Base-by-base conservation (phyloP, 495 filamentous ascomycete species). In the Ramalina peruviana region DNA sequence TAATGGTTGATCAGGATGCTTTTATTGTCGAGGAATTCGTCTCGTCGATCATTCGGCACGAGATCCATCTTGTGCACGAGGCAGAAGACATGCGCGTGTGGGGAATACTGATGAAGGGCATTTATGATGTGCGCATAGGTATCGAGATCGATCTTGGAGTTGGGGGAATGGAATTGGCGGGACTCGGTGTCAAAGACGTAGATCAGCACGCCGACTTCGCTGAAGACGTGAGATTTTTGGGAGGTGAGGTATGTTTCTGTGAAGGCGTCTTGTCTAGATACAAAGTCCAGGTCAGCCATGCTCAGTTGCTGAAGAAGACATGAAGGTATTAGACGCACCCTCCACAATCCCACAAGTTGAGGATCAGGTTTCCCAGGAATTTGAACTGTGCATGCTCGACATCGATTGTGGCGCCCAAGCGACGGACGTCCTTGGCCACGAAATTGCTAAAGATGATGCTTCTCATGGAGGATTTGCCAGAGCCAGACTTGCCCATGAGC, bases 151-250 rank as follows among this genome's bases (percentile, higher is more conserved):
- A 16, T 37, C 51, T 86, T 80, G 17, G 46, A 36, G 23, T 46
- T 41, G 47, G 37, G 36, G 9, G 44, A 43, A 13, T 50, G 52
- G 48, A 94, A 86, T 60, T 96, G 92, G 55, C 86, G 82, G 20
- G 86, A 93, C 63, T 96, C 92, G 53, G 96, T 90, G 63, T 98
- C 92, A 67, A 98, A 98, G 60, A 98, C 93, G 70, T 96, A 98
- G 69, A 98, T 98, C 11, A 98, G 75, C 52, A 97, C 90, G 17
- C 89, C 92, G 48, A 98, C 92, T 65, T 87, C 87, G 59, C 80
- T 82, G 73, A 98, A 98, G 67, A 97, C 90, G 69, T 96, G 90
- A 50, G 84, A 78, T 38, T 89, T 87, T 67, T 98, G 92, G 48
- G 87, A 83, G 12, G 83, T 81, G 49, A 98, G 85, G 66, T 96